Conservation (phyloP, 768 basidiomycete species). For the Suillus cothurnatus region DNA sequence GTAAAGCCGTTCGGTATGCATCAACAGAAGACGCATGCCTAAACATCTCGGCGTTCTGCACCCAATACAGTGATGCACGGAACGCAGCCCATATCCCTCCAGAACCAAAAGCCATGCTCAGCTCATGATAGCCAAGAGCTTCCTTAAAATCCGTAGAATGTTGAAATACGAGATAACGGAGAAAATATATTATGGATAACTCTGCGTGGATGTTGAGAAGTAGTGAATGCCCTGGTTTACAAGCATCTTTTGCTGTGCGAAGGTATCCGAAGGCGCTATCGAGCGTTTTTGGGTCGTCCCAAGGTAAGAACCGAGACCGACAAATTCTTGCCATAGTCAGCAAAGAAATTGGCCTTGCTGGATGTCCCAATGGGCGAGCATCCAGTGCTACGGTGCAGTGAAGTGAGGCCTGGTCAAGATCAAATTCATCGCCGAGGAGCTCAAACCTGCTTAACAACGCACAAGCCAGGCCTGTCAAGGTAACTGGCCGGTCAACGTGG, state of each 20-base stretch:
- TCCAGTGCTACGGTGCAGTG: constrained; percentile 19
- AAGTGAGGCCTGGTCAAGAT: constrained; percentile 28
- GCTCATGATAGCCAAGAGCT: constrained; percentile 21
- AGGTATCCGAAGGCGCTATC: constrained; percentile 29
- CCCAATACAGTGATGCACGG: constrained; percentile 25
- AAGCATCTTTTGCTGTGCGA: constrained; percentile 25
- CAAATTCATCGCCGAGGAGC: constrained; percentile 27
- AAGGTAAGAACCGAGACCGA: constrained; percentile 24
- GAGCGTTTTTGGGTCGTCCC: constrained; percentile 24
- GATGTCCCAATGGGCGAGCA: constrained; percentile 8
- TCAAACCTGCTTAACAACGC: constrained; percentile 28
- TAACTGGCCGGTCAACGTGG: constrained; percentile 19
- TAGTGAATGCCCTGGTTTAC: constrained; percentile 21
- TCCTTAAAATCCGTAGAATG: constrained; percentile 26
- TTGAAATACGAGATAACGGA: constrained; percentile 26
- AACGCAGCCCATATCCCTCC: constrained; percentile 21
- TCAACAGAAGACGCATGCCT: constrained; percentile 18
- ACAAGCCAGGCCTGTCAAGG: constrained; percentile 21
- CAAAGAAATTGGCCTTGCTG: constrained; percentile 19
- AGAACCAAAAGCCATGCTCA: constrained; percentile 19
- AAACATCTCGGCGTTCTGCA: constrained; percentile 19
- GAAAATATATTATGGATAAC: constrained; percentile 18
- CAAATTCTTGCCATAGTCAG: constrained; percentile 25
- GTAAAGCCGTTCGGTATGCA: constrained; percentile 23
- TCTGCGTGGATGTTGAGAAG: constrained; percentile 30